These are phyloP conservation scores for Kitagawia praeruptora DNA, from an alignment of 129 eudicot genomes.

Conservation along the genomic window DNA sequence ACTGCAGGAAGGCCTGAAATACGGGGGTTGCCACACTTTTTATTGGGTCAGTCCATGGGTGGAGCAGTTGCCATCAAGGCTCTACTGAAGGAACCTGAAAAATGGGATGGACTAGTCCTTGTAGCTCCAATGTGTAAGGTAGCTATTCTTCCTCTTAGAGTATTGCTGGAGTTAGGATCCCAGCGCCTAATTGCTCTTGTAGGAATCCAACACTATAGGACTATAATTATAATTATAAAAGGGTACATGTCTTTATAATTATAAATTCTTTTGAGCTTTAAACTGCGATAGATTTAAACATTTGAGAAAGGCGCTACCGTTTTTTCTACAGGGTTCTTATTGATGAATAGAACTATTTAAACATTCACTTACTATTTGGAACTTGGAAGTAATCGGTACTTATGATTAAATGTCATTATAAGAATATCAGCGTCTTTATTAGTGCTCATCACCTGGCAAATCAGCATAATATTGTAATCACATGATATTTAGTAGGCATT, in stretches of 20 bases:
- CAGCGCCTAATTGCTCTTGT: not conserved
- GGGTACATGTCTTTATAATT: not conserved
- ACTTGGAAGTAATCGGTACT: not conserved
- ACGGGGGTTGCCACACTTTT: slow-evolving; percentile 64
- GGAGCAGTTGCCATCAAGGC: slow-evolving; percentile 89
- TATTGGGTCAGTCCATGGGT: slow-evolving; percentile 95
- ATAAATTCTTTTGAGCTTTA: not conserved
- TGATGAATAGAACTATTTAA: not conserved
- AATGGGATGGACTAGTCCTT: slow-evolving; percentile 89
- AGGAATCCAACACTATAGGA: not conserved
- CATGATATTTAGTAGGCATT: not conserved
- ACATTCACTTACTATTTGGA: not conserved
- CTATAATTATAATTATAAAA: not conserved
- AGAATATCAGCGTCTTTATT: not conserved
- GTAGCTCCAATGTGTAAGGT: slow-evolving; percentile 97
- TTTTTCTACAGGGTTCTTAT: not conserved
- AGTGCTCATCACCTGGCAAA: not conserved
- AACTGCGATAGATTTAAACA: no score
- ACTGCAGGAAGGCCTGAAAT: slow-evolving; percentile 69
- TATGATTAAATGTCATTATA: not conserved
- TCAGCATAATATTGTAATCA: not conserved
- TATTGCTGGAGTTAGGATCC: not conserved
- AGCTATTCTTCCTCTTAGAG: slow-evolving; percentile 14
- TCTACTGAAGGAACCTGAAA: slow-evolving; percentile 55
- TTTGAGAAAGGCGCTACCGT: not conserved